These are phyloP conservation scores for Phytophthora fragariaefolia DNA, from an alignment of 352 stramenopile genomes.

Conservation along the genomic window DNA sequence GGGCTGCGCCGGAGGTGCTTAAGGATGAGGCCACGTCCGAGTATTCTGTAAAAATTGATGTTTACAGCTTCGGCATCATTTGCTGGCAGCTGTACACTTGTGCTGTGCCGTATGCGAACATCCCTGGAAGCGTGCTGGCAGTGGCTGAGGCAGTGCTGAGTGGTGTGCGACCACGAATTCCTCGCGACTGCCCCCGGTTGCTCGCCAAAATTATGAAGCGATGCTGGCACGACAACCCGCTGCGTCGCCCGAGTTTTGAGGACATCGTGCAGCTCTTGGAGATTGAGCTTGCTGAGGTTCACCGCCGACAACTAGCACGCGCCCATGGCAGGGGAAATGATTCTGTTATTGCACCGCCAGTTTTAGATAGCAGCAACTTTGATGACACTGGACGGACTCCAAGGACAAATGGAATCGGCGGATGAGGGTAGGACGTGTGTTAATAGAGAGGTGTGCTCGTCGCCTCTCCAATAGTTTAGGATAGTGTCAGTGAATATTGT, in stretches of 20 bases:
- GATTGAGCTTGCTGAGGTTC: slow-evolving; percentile 68
- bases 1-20: slow-evolving; percentile 77
- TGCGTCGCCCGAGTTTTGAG: slow-evolving; percentile 75
- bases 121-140: slow-evolving; percentile 77
- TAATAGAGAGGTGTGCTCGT: slow-evolving; percentile 27
- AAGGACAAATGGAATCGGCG: slow-evolving; percentile 12
- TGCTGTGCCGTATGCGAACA: slow-evolving; percentile 73
- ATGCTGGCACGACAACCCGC: slow-evolving; percentile 76
- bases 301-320: slow-evolving; percentile 38
- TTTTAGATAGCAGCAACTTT: slow-evolving; percentile 27
- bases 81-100: slow-evolving; percentile 87
- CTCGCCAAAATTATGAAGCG: slow-evolving; percentile 87
- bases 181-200: slow-evolving; percentile 58
- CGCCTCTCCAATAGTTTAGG: slow-evolving; percentile 33
- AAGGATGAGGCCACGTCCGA: slow-evolving; percentile 71
- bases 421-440: slow-evolving; percentile 21
- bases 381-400: slow-evolving; percentile 26
- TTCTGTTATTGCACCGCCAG: slow-evolving; percentile 27
- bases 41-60: slow-evolving; percentile 87
- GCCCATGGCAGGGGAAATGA: slow-evolving; percentile 26
- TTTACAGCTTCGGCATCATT: slow-evolving; percentile 88
- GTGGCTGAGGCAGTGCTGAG: slow-evolving; percentile 76
- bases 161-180: slow-evolving; percentile 70
- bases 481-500: slow-evolving; percentile 37
- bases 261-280: slow-evolving; percentile 83